Percentiles rank a stretch among this genome's conserved stretches.
phyloP scores from a whole-genome alignment of 176 grass and related monocot genomes.

The Saccharum spontaneum region DNA sequence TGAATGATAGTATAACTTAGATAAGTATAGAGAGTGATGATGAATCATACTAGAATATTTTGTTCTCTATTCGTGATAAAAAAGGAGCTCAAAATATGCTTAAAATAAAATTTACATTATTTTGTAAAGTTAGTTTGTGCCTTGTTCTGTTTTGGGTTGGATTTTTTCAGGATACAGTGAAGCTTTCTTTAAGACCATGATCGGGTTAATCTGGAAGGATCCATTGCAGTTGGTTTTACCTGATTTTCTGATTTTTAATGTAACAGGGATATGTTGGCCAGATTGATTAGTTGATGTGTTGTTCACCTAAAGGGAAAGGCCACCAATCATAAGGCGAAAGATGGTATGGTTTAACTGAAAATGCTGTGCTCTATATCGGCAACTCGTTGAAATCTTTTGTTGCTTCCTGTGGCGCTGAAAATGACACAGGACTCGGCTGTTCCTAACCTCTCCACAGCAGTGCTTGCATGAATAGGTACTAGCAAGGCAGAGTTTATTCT shows the following conservation, averaged over 20 bases:
- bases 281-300: background rate
- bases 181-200: background rate
- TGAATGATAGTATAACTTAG: background rate
- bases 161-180: constrained; percentile 6
- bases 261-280: background rate
- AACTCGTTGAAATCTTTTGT: background rate
- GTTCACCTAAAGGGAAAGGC: background rate
- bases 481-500: background rate
- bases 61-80: background rate
- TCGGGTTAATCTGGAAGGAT: background rate
- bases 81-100: background rate
- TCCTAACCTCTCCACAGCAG: background rate
- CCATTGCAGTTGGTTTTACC: background rate
- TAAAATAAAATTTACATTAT: background rate
- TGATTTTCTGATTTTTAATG: background rate
- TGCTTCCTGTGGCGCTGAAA: constrained; percentile 4
- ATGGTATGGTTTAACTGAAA: constrained; percentile 1
- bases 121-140: background rate
- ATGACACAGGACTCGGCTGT: background rate
- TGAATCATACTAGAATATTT: background rate
- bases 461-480: background rate
- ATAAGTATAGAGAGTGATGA: background rate
- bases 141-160: background rate
- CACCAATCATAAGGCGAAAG: constrained; percentile 13
- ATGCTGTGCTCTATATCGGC: background rate